phyloP scores from a whole-genome alignment of 176 grass and related monocot genomes.

The Oryza officinalis region DNA sequence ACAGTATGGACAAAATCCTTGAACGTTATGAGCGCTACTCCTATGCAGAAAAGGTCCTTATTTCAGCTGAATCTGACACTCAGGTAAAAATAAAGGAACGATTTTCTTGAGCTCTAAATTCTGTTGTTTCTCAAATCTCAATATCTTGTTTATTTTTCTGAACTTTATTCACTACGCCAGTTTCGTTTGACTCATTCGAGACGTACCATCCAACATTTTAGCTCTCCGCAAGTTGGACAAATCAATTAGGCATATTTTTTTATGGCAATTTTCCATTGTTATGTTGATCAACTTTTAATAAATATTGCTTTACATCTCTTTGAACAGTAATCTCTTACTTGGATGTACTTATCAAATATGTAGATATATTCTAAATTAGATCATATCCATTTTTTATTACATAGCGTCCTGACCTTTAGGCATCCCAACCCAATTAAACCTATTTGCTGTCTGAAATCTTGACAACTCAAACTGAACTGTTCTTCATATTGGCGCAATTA shows the following conservation, averaged over 20 bases:
- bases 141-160: not conserved
- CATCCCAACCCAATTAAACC: not conserved
- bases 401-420: not conserved
- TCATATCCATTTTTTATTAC: no score
- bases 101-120: not conserved
- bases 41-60: slow-evolving; percentile 65
- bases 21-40: slow-evolving; percentile 79
- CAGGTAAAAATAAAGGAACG: slow-evolving; percentile 43
- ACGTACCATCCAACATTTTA: not conserved
- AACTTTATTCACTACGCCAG: not conserved
- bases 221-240: not conserved
- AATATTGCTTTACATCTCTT: not conserved
- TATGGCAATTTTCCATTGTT: not conserved
- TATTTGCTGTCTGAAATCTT: not conserved
- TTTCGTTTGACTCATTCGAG: not conserved
- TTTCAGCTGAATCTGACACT: slow-evolving; percentile 60
- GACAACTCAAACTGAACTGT: not conserved
- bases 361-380: not conserved
- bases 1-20: slow-evolving; percentile 92
- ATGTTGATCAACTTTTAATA: not conserved
- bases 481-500: not conserved
- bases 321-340: not conserved
- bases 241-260: not conserved
- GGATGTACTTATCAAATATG: not conserved
- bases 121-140: not conserved